Evolutionary conservation across 371 early-diverging fungal species (phyloP), one percentile per base, ranked within the genome.

Genomic region (Encephalitozoon intestinalis): DNA sequence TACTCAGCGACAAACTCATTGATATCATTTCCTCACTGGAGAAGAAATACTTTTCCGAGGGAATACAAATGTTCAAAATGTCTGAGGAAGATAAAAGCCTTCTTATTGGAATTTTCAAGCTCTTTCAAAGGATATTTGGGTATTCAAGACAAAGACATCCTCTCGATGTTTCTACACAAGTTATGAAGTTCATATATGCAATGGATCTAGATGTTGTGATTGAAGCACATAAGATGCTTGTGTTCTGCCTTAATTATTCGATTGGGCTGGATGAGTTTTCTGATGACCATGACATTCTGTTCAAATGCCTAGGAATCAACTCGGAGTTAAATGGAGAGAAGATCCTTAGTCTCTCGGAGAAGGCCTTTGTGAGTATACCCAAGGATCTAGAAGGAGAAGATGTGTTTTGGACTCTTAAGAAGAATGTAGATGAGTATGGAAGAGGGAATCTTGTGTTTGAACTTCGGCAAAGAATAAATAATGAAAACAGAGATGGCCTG

Each of bases 221-320:
- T 58, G 58, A 58, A 15, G 31, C 58, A 58, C 34, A 58, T 12
- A 58, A 58, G 58, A 18, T 58, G 58, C 58, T 58, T 58, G 18
- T 11, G n/a, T 58, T 58, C 5, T 34, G 58, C 28, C 31, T 58
- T 11, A 30, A 58, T 15, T 58, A 34, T 34, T 58, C 34, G 0
- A 58, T 58, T 7, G 58, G 58, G 1, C 12, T 58, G 37, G 58
- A 58, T 15, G 58, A 58, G 34, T 58, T 34, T 58, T 30, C 58
- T 58, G n/a, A 58, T 15, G 58, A 58, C 37, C 58, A 58, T 21
- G 58, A 31, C 34, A 58, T 58, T 15, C 58, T 58, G 9, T 37
- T 58, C 34, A 58, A 34, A 28, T 58, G 58, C 28, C 30, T 58
- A 7, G 58, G 12, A 21, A 0, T 58, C 1, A 34, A 58, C 15